Evolutionary conservation across 2,329 filamentous ascomycete genomes (phyloP).

Genomic region (Cryphonectria carpinicola): DNA sequence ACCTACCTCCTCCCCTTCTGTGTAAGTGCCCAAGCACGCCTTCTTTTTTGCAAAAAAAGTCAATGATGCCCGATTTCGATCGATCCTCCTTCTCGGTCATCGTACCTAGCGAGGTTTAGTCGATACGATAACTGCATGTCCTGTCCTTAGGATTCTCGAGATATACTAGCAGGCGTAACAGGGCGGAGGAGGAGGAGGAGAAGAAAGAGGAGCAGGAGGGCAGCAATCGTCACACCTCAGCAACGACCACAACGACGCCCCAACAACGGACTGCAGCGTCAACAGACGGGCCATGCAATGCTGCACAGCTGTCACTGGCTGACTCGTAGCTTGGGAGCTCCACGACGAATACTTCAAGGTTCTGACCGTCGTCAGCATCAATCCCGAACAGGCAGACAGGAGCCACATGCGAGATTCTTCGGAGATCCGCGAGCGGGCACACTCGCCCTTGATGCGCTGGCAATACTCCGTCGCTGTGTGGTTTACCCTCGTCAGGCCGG

Average conservation of each 20-base stretch:
- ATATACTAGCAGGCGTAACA: not conserved
- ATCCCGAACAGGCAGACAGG: not conserved
- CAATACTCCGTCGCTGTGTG: not conserved
- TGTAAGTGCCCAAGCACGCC: not conserved
- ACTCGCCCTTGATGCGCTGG: constrained; percentile 16
- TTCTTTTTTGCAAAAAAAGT: not conserved
- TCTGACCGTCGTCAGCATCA: constrained; percentile 2
- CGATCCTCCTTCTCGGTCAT: constrained; percentile 1
- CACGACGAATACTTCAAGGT: constrained; percentile 1
- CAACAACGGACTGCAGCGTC: not conserved
- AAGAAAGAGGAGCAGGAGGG: not conserved
- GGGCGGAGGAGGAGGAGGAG: too few relatives aligned
- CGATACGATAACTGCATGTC: not conserved
- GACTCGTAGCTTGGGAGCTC: not conserved
- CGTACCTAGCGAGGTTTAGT: not conserved
- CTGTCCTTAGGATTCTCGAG: not conserved
- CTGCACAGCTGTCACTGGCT: constrained; percentile 5
- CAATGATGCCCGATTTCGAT: constrained; percentile 3
- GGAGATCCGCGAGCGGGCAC: constrained; percentile 13
- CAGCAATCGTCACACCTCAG: not conserved
- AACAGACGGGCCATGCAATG: not conserved
- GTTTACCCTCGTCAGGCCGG: not conserved
- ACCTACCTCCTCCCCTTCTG: not conserved
- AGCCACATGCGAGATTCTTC: constrained; percentile 11
- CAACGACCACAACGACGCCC: not conserved